Evolutionary conservation across 805 yeast genomes (phyloP).

Genomic region (Zygosaccharomyces gambellarensis): DNA sequence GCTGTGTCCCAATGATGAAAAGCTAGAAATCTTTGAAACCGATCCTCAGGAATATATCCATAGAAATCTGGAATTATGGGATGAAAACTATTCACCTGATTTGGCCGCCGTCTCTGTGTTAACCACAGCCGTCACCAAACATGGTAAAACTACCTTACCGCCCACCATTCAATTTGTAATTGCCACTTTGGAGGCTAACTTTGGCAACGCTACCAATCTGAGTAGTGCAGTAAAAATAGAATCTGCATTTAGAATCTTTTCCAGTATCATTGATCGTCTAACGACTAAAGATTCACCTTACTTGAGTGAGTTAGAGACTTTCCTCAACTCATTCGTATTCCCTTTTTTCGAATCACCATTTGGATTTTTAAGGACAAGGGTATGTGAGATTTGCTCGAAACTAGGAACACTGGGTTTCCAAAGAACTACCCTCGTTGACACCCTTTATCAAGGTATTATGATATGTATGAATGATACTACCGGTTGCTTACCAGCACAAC

Average conservation of each 20-base stretch:
- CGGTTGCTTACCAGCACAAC: slow-evolving; percentile 62
- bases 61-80: slow-evolving; percentile 57
- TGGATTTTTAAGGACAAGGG: slow-evolving; percentile 71
- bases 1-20: slow-evolving; percentile 62
- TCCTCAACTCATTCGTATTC: slow-evolving; percentile 57
- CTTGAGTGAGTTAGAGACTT: slow-evolving; percentile 58
- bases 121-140: slow-evolving; percentile 63
- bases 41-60: slow-evolving; percentile 89
- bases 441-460: slow-evolving; percentile 45
- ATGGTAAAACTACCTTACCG: slow-evolving; percentile 55
- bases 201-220: slow-evolving; percentile 24
- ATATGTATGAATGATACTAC: slow-evolving; percentile 40
- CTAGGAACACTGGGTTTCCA: slow-evolving; percentile 58
- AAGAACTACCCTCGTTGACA: slow-evolving; percentile 35
- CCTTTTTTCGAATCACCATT: slow-evolving; percentile 63
- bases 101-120: slow-evolving; percentile 73
- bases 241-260: slow-evolving; percentile 74
- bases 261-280: slow-evolving; percentile 61
- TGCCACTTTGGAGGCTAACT: slow-evolving; percentile 37
- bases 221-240: slow-evolving; percentile 65
- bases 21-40: slow-evolving; percentile 69
- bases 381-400: slow-evolving; percentile 60
- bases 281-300: slow-evolving; percentile 53
- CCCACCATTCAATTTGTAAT: slow-evolving; percentile 60
- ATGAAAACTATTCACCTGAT: slow-evolving; percentile 66